phyloP scores from a whole-genome alignment of 768 basidiomycete genomes.

The Rickenella mellea region DNA sequence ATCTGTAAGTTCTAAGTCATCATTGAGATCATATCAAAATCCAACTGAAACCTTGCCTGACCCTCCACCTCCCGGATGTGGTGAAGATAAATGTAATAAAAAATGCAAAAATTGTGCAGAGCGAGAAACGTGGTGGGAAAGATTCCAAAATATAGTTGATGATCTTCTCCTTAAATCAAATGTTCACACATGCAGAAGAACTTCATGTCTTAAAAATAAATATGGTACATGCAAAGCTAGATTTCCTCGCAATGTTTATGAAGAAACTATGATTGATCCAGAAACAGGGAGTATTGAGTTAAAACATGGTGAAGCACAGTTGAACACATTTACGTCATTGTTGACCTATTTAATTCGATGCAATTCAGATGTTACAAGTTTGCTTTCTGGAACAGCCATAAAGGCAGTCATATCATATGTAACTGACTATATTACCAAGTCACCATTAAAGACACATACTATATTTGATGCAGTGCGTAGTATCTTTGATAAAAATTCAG shows the following conservation, averaged over 20 bases:
- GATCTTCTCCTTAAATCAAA: slow-evolving; percentile 20
- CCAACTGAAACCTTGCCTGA: slow-evolving; percentile 17
- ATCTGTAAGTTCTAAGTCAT: not conserved
- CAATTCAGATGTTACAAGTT: slow-evolving; percentile 29
- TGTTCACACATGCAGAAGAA: slow-evolving; percentile 17
- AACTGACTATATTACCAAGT: slow-evolving; percentile 35
- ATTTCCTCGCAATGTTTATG: slow-evolving; percentile 23
- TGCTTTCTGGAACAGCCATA: slow-evolving; percentile 29
- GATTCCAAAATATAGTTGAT: slow-evolving; percentile 15
- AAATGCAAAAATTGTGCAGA: slow-evolving; percentile 14
- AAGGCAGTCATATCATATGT: slow-evolving; percentile 29
- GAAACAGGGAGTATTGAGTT: slow-evolving; percentile 17
- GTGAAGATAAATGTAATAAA: not conserved
- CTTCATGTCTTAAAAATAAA: slow-evolving; percentile 18
- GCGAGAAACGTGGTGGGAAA: slow-evolving; percentile 8
- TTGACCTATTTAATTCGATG: slow-evolving; percentile 25
- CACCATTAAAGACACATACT: slow-evolving; percentile 25
- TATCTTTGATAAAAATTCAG: slow-evolving; percentile 15
- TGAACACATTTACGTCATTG: slow-evolving; percentile 24
- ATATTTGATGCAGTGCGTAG: slow-evolving; percentile 23
- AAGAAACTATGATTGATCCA: slow-evolving; percentile 19
- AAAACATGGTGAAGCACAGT: slow-evolving; percentile 23
- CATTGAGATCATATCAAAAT: slow-evolving; percentile 6
- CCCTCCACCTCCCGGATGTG: slow-evolving; percentile 10
- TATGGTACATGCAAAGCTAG: slow-evolving; percentile 22